Evolutionary conservation across 1,284 basidiomycete species (phyloP).

Genomic region (Acaromyces ingoldii): DNA sequence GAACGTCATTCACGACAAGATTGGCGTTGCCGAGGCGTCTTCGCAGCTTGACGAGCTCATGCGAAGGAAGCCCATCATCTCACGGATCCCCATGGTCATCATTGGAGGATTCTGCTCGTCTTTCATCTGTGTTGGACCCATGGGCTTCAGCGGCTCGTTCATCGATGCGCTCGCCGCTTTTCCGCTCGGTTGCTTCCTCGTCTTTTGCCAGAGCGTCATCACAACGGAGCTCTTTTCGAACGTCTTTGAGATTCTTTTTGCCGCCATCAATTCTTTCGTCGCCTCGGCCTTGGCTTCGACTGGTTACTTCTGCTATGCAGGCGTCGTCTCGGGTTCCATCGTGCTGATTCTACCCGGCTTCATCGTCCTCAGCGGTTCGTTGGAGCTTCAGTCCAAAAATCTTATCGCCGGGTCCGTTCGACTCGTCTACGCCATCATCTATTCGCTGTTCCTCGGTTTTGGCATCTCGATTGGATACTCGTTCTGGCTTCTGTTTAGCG

Average conservation of each 20-base stretch:
- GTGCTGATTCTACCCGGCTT: constrained; percentile 73
- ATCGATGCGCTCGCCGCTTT: constrained; percentile 71
- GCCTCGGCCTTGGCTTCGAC: constrained; percentile 52
- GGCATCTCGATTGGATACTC: constrained; percentile 38
- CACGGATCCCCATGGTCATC: constrained; percentile 59
- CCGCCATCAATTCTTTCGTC: constrained; percentile 72
- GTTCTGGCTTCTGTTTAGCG: constrained; percentile 38
- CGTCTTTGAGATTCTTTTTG: constrained; percentile 80
- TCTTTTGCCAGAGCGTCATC: constrained; percentile 46
- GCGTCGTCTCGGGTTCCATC: constrained; percentile 74
- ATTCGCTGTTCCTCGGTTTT: constrained; percentile 55
- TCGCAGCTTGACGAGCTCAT: constrained; percentile 70
- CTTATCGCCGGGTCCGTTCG: constrained; percentile 61
- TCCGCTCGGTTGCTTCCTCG: constrained; percentile 72
- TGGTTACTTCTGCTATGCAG: constrained; percentile 72
- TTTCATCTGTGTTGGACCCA: constrained; percentile 59
- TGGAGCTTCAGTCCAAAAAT: constrained; percentile 62
- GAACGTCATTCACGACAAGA: constrained; percentile 80
- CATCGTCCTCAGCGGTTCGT: constrained; percentile 62
- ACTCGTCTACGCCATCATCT: constrained; percentile 74
- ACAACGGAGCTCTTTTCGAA: constrained; percentile 71
- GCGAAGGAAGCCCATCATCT: constrained; percentile 56
- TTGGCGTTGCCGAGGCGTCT: constrained; percentile 74
- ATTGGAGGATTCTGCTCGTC: constrained; percentile 77
- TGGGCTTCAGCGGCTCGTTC: constrained; percentile 64